These are phyloP conservation scores for Cylindrotheca fusiformis DNA, from an alignment of 108 stramenopile genomes.

Conservation along the genomic window DNA sequence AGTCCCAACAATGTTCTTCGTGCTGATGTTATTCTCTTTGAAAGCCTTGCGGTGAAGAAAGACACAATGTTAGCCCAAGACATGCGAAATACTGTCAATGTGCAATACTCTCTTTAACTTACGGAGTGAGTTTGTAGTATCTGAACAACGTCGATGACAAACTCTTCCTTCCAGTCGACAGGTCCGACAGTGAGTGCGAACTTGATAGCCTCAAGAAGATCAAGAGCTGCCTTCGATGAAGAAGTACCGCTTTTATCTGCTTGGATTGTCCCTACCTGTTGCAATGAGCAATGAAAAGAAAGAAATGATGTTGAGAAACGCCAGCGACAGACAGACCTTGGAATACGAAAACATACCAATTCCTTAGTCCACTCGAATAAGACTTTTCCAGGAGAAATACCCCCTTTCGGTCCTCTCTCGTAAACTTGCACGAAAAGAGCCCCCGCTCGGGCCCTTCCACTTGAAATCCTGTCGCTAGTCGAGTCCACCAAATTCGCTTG, in stretches of 20 bases:
- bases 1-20: slow-evolving; percentile 3
- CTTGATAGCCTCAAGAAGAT: slow-evolving; percentile 21
- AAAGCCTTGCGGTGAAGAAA: slow-evolving; percentile 15
- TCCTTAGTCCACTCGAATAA: slow-evolving; percentile 33
- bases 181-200: slow-evolving; percentile 15
- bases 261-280: slow-evolving; percentile 16
- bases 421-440: slow-evolving; percentile 47
- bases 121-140: slow-evolving; percentile 34
- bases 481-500: slow-evolving; percentile 18
- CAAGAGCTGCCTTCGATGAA: slow-evolving; percentile 16
- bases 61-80: too few relatives aligned
- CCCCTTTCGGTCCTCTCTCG: slow-evolving; percentile 32
- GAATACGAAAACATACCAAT: slow-evolving; percentile 46
- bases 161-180: slow-evolving; percentile 25
- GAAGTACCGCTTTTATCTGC: slow-evolving; percentile 11
- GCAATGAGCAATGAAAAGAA: slow-evolving; percentile 3
- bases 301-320: neutral
- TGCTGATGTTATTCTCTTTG: slow-evolving; percentile 3
- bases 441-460: slow-evolving; percentile 42
- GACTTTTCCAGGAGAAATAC: slow-evolving; percentile 41
- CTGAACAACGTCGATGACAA: slow-evolving; percentile 21
- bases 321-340: slow-evolving; percentile 9
- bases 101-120: slow-evolving; percentile 8
- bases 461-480: slow-evolving; percentile 19
- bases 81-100: neutral